phyloP scores from a whole-genome alignment of 2,329 filamentous ascomycete species.

The Chalaropsis thielavioides region DNA sequence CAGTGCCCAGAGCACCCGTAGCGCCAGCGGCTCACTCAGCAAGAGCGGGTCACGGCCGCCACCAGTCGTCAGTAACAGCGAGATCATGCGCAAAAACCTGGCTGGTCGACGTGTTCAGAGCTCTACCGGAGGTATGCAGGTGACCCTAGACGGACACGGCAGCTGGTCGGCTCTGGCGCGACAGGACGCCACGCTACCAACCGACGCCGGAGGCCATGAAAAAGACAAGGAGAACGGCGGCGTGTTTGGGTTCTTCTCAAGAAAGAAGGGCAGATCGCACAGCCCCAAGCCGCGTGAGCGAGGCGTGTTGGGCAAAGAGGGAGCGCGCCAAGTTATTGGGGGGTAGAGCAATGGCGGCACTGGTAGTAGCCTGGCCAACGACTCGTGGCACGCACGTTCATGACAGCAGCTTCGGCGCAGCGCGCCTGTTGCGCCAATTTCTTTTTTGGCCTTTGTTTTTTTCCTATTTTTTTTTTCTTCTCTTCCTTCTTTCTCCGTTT shows the following conservation, averaged over 20 bases:
- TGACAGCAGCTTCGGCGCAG: not conserved
- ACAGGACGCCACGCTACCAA: conserved; percentile 60
- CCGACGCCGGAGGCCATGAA: conserved; percentile 45
- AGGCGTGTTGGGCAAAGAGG: conserved; percentile 88
- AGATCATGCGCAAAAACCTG: conserved; percentile 14
- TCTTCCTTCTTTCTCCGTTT: not conserved
- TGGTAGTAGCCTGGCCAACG: not conserved
- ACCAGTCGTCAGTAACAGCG: conserved; percentile 1
- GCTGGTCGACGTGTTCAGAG: conserved; percentile 50
- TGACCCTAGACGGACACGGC: conserved; percentile 75
- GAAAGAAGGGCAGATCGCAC: conserved; percentile 79
- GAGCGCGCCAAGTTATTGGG: conserved; percentile 67
- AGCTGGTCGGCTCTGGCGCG: conserved; percentile 87
- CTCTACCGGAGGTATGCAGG: conserved; percentile 72
- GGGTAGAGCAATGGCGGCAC: conserved; percentile 30
- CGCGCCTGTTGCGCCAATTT: not conserved
- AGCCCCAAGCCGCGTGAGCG: conserved; percentile 91
- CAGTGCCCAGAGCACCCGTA: conserved; percentile 16
- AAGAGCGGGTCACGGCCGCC: conserved; percentile 5
- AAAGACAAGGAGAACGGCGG: conserved; percentile 49
- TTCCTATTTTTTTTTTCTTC: not conserved
- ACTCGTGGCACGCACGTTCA: not conserved
- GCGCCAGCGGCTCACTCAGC: conserved; percentile 9
- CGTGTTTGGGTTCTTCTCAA: conserved; percentile 77
- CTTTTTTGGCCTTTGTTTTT: not conserved